These are phyloP conservation scores for Aspergillus steynii DNA, from an alignment of 495 filamentous ascomycete species.

Conservation along the genomic window DNA sequence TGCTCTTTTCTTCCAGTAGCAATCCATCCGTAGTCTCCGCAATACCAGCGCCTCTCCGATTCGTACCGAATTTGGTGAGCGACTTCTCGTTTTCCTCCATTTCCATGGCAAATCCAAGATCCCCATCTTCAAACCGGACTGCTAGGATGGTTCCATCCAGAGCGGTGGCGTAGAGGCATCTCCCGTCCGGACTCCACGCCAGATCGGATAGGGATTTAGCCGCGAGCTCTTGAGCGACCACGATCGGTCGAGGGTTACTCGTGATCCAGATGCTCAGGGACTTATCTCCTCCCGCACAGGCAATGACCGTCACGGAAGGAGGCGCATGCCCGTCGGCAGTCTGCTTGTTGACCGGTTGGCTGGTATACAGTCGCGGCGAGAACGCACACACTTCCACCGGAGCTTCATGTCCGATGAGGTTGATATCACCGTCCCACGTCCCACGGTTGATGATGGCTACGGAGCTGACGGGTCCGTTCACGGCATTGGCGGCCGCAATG, in stretches of 20 bases:
- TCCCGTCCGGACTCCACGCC: slow-evolving; percentile 92
- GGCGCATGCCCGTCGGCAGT: slow-evolving; percentile 40
- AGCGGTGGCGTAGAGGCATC: slow-evolving; percentile 78
- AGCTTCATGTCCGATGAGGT: slow-evolving; percentile 94
- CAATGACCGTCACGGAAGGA: slow-evolving; percentile 85
- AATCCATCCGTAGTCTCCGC: slow-evolving; percentile 87
- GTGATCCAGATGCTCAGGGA: slow-evolving; percentile 97
- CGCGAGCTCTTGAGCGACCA: slow-evolving; percentile 83
- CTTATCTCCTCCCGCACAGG: slow-evolving; percentile 95
- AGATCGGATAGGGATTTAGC: slow-evolving; percentile 91
- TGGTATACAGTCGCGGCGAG: slow-evolving; percentile 86
- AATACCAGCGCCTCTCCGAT: slow-evolving; percentile 80
- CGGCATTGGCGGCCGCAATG: slow-evolving; percentile 94
- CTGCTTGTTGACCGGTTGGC: slow-evolving; percentile 55
- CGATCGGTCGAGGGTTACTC: slow-evolving; percentile 82
- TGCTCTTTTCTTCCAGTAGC: slow-evolving; percentile 86
- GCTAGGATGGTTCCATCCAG: slow-evolving; percentile 85
- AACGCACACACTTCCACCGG: slow-evolving; percentile 97
- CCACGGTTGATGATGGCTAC: slow-evolving; percentile 94
- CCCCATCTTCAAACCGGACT: slow-evolving; percentile 68
- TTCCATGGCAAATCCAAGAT: slow-evolving; percentile 70
- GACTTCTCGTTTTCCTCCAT: slow-evolving; percentile 89
- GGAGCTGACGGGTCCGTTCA: slow-evolving; percentile 95
- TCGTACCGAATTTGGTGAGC: slow-evolving; percentile 87
- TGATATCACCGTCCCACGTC: slow-evolving; percentile 94